Conservation (phyloP, 2,329 filamentous ascomycete species). For the Xylariaceae sp. region DNA sequence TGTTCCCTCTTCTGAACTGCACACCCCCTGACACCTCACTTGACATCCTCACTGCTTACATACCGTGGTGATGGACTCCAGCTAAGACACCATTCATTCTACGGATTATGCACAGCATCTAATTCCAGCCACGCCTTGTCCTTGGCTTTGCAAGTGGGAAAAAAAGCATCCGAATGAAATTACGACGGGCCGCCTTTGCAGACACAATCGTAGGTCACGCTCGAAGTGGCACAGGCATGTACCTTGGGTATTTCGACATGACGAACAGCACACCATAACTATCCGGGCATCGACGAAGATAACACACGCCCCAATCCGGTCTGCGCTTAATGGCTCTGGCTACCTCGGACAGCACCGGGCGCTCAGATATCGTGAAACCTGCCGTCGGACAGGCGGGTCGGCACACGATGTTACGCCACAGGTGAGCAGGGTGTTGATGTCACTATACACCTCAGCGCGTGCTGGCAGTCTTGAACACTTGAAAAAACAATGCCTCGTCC, state of each 20-base stretch:
- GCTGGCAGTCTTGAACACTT: neutral
- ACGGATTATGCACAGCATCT: too few species aligned
- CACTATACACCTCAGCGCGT: conserved; percentile 4
- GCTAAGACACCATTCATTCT: neutral
- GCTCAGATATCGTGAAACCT: conserved; percentile 11
- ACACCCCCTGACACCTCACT: neutral
- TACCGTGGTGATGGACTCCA: neutral
- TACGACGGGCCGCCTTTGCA: neutral
- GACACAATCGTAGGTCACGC: neutral
- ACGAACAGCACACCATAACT: neutral
- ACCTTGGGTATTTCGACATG: neutral
- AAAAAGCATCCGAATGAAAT: neutral
- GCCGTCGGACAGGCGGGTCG: conserved; percentile 13
- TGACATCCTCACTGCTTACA: neutral
- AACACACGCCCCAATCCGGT: neutral
- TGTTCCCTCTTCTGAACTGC: neutral
- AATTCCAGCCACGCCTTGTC: neutral
- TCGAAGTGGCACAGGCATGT: neutral
- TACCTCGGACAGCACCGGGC: neutral
- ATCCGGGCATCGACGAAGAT: neutral
- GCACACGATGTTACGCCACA: conserved; percentile 18
- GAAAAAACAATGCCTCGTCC: conserved; percentile 14
- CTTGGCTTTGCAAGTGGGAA: neutral
- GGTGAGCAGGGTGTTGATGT: conserved; percentile 10
- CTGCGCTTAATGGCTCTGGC: neutral